A percentile compares a stretch with the other conserved stretches of the same genome.
Evolutionary conservation across 805 yeast genomes (phyloP).

Genomic region (Metschnikowia corniflorae): DNA sequence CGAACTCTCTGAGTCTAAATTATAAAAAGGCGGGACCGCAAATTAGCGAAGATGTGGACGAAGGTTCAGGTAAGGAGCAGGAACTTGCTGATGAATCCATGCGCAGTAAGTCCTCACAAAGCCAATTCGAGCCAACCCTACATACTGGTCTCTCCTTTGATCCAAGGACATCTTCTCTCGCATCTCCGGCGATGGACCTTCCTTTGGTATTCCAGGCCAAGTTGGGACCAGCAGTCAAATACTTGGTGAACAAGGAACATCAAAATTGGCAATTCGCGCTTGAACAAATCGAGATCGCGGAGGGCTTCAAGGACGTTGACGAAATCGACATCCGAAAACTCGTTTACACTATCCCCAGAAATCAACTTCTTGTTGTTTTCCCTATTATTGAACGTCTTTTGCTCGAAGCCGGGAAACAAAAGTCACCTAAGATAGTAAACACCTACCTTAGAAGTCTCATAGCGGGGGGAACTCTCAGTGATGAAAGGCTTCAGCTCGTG

Average conservation of each 20-base stretch:
- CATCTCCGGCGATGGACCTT: constrained; percentile 22
- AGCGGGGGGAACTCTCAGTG: constrained; percentile 19
- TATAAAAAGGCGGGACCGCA: too few species aligned
- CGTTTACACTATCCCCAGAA: constrained; percentile 40
- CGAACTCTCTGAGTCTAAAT: too few species aligned
- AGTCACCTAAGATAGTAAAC: constrained; percentile 33
- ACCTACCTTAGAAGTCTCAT: constrained; percentile 36
- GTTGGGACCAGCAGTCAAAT: constrained; percentile 39
- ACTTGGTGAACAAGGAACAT: constrained; percentile 34
- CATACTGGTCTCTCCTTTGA: too few species aligned
- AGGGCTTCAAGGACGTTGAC: constrained; percentile 34
- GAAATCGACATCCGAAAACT: constrained; percentile 34
- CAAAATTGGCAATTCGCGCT: constrained; percentile 50
- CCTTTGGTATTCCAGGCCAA: constrained; percentile 36
- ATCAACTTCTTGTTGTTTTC: constrained; percentile 31
- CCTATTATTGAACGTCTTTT: constrained; percentile 26
- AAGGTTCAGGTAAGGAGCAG: constrained; percentile 10
- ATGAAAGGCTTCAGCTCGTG: constrained; percentile 23
- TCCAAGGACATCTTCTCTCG: constrained; percentile 13
- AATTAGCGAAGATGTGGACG: too few species aligned
- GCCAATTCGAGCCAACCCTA: too few species aligned
- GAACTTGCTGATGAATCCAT: constrained; percentile 24
- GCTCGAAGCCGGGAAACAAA: constrained; percentile 27
- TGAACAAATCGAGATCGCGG: constrained; percentile 30
- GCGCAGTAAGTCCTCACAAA: too few species aligned